Percentiles rank a stretch among this genome's conserved stretches.
Conservation (phyloP, 2,329 filamentous ascomycete species). For the Pseudogymnoascus verrucosus region DNA sequence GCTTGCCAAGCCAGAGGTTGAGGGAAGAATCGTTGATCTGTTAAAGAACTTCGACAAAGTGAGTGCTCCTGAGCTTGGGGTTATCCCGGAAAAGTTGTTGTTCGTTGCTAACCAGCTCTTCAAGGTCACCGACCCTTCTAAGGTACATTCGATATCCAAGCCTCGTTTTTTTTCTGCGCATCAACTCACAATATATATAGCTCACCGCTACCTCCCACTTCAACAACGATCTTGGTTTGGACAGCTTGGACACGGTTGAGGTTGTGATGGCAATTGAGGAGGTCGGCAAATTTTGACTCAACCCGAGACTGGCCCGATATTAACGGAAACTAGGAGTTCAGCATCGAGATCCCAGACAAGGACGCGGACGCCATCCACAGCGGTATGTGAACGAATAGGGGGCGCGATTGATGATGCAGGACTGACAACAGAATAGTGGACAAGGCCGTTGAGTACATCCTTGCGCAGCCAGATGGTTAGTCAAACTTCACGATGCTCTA, state of each 20-base stretch:
- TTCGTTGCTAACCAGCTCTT: conserved; percentile 17
- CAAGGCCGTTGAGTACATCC: conserved; percentile 69
- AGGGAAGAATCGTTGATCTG: conserved; percentile 86
- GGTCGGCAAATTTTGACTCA: conserved; percentile 23
- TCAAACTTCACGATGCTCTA: conserved; percentile 9
- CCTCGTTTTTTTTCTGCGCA: conserved; percentile 10
- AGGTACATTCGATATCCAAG: conserved; percentile 38
- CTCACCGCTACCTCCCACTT: conserved; percentile 83
- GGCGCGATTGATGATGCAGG: conserved; percentile 20
- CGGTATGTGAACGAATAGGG: conserved; percentile 43
- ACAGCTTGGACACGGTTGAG: conserved; percentile 97
- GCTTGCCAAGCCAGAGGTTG: conserved; percentile 75
- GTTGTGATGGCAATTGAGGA: conserved; percentile 99
- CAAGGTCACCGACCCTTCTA: conserved; percentile 59
- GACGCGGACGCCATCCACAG: conserved; percentile 70
- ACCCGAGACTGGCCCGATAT: conserved; percentile 8
- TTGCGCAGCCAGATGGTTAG: conserved; percentile 67
- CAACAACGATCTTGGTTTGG: conserved; percentile 91
- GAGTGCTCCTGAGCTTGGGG: conserved; percentile 26
- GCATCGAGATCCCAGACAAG: conserved; percentile 76
- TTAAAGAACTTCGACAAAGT: conserved; percentile 98
- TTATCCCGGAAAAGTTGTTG: not conserved
- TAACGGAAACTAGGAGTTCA: conserved; percentile 44
- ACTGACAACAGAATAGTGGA: conserved; percentile 45
- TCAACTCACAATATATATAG: conserved; percentile 39